These are phyloP conservation scores for Lophiostoma macrostomum DNA, from an alignment of 495 filamentous ascomycete genomes.

Conservation along the genomic window DNA sequence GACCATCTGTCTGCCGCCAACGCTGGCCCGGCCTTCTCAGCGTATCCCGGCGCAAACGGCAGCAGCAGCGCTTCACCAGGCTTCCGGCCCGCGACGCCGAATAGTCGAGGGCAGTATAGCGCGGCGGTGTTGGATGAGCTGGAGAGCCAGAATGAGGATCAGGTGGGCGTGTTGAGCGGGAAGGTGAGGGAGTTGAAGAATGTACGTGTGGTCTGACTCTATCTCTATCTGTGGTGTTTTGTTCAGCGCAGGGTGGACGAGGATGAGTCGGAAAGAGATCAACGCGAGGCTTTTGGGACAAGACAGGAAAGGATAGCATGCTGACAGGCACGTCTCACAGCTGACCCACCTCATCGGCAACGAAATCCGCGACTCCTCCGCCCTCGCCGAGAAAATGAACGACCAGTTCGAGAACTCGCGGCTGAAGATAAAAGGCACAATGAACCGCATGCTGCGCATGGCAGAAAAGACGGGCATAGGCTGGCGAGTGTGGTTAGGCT, in stretches of 20 bases:
- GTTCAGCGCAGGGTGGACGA: background rate
- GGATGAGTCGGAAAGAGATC: background rate
- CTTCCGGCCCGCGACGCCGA: constrained; percentile 74
- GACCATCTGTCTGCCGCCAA: constrained; percentile 37
- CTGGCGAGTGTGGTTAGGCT: constrained; percentile 88
- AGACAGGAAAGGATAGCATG: background rate
- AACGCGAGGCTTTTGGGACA: background rate
- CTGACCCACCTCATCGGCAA: constrained; percentile 90
- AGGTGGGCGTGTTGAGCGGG: constrained; percentile 82
- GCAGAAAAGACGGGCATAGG: constrained; percentile 87
- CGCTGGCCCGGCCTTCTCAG: constrained; percentile 35
- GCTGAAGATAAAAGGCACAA: constrained; percentile 76
- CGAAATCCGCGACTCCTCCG: constrained; percentile 83
- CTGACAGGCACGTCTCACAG: constrained; percentile 42
- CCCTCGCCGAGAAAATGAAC: constrained; percentile 84
- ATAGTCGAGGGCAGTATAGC: constrained; percentile 88
- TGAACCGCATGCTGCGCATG: constrained; percentile 97
- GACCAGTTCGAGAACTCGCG: constrained; percentile 84
- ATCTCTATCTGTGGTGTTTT: background rate
- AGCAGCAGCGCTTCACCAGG: constrained; percentile 31
- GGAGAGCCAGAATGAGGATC: constrained; percentile 90
- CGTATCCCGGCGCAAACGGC: constrained; percentile 52
- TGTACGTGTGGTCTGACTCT: constrained; percentile 73
- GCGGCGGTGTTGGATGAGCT: constrained; percentile 90
- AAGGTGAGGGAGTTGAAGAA: constrained; percentile 93